These are phyloP conservation scores for Parsonsia alboflavescens DNA, from an alignment of 257 asterid species.

Conservation along the genomic window DNA sequence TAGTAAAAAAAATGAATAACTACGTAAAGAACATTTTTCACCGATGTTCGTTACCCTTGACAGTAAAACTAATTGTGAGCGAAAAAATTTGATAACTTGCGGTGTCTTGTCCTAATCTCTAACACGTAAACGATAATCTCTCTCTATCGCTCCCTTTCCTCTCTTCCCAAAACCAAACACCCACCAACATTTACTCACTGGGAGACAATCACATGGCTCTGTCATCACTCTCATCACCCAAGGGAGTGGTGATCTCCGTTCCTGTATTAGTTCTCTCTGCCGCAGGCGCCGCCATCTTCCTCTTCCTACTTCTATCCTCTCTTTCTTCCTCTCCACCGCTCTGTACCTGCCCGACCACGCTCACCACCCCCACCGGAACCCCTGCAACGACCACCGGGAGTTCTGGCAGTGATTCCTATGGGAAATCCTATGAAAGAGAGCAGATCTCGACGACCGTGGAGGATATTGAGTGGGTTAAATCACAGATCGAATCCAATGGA, in stretches of 20 bases:
- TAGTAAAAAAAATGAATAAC: too few species aligned
- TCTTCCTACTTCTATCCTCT: conserved; percentile 47
- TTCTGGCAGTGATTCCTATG: not conserved
- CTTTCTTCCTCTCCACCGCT: conserved; percentile 39
- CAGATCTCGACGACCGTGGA: conserved; percentile 54
- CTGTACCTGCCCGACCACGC: conserved; percentile 46
- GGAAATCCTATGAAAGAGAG: conserved; percentile 9
- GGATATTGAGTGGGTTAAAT: conserved; percentile 73
- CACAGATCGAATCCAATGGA: conserved; percentile 69
- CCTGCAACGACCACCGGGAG: not conserved
- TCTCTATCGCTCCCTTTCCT: too few species aligned
- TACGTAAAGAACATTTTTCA: too few species aligned
- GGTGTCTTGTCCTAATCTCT: too few species aligned
- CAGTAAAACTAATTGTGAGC: too few species aligned
- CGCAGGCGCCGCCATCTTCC: conserved; percentile 40
- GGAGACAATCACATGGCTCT: not conserved
- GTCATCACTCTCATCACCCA: conserved; percentile 23
- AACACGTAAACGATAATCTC: too few species aligned
- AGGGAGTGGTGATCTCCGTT: conserved; percentile 68
- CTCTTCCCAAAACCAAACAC: not conserved
- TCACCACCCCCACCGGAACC: conserved; percentile 16
- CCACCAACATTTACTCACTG: not conserved
- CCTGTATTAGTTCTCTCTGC: conserved; percentile 57
- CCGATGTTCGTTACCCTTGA: too few species aligned
- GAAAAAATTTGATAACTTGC: too few species aligned